Base-by-base conservation (phyloP, 305 asterid genomes). In the Coffea humblotiana region DNA sequence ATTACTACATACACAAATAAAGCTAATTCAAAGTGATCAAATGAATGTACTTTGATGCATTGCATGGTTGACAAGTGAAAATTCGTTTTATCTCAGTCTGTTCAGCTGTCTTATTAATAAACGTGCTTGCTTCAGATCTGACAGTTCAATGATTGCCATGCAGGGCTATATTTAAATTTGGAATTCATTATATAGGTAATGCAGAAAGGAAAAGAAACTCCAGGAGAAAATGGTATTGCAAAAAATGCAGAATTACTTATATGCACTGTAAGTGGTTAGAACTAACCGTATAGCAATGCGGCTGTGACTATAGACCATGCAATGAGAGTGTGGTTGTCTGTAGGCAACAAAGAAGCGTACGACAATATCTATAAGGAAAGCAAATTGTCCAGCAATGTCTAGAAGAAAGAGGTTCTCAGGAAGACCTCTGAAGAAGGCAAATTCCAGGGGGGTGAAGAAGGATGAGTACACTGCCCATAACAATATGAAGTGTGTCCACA, bases 381-480 rank as follows among this genome's bases (percentile, higher is more conserved):
- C 87, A 78, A 90, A 49, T 32, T 92, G 97, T 11, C 97, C 97
- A 23, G 88, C 89, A 45, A 90, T 84, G 75, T 92, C 97, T 16
- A 92, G 90, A 61, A 92, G 89, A 88, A 89, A 88, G 2, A 92
- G 84, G 68, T 92, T 80, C 83, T 85, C 84, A 0, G 89, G 94
- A 18, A 92, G 88, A 40, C 95, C 97, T 81, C 95, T 83, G 86
- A 92, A 89, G 90, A 89, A 92, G 66, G 88, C 95, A 72, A 92
- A 89, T 79, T 92, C 95, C 10, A 90, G 75, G 3, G 97, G 97
- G 1, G 97, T 92, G 85, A 92, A 90, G 91, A 89, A 89, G 27
- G 95, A 92, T 21, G 97, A 92, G 84, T 92, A 90, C 19, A 90
- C 86, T 27, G 97, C 95, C 97, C 97, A 92, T 83, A 90, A 67